A percentile compares a stretch with the other conserved stretches of the same genome.
phyloP scores from a whole-genome alignment of 495 filamentous ascomycete species.

The Recurvomyces mirabilis region DNA sequence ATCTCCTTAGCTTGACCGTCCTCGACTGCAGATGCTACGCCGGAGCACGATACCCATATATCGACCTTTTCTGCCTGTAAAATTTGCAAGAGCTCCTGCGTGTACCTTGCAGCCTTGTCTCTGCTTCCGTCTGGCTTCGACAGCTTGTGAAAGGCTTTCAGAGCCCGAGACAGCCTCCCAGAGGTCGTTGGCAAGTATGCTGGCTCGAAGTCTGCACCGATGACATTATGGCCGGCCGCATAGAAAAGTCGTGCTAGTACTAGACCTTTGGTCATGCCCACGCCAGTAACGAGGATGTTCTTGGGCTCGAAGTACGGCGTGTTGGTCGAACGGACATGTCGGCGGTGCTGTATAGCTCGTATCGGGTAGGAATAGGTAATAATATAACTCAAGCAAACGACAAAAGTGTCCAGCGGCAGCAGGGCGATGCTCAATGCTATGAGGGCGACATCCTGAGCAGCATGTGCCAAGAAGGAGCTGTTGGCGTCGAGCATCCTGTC shows the following conservation, averaged over 20 bases:
- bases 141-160: conserved; percentile 46
- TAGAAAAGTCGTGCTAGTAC: conserved; percentile 56
- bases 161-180: conserved; percentile 35
- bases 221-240: conserved; percentile 53
- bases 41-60: conserved; percentile 64
- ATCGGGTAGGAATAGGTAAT: conserved; percentile 20
- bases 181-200: conserved; percentile 29
- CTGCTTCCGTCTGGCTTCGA: conserved; percentile 22
- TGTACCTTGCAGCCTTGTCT: conserved; percentile 31
- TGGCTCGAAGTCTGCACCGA: conserved; percentile 59
- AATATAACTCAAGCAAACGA: conserved; percentile 37
- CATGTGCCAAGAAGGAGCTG: conserved; percentile 28
- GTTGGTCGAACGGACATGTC: conserved; percentile 23
- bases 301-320: conserved; percentile 40
- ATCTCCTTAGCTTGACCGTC: conserved; percentile 53
- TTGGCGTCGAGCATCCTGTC: conserved; percentile 16
- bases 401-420: conserved; percentile 42
- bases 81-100: conserved; percentile 43
- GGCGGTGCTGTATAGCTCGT: conserved; percentile 18
- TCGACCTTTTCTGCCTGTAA: conserved; percentile 52
- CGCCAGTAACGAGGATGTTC: conserved; percentile 61
- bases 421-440: conserved; percentile 41
- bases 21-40: conserved; percentile 45
- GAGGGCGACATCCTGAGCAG: conserved; percentile 39
- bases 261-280: conserved; percentile 58